Evolutionary conservation across 2,329 filamentous ascomycete genomes (phyloP), one percentile per base, ranked within the genome.

Genomic region (Penicillium brasilianum): DNA sequence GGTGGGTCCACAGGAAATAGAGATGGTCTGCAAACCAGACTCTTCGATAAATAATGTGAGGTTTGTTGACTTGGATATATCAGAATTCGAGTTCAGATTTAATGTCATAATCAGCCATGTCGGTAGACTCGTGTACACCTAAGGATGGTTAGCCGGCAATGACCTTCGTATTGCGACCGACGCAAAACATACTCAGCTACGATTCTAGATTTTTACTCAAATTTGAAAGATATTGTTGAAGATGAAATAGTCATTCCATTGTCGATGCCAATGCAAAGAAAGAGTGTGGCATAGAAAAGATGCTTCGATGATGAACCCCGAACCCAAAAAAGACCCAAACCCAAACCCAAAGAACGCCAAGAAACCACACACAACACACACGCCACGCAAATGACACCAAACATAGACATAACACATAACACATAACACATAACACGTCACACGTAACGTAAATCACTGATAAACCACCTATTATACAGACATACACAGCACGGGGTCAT

Each of bases 401-500:
- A 58, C 50, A 58, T 69, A 67, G 61, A 70, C 28, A 65, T 61
- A 50, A 70, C 55, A 66, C 54, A 69, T 46, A 50, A 70, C 55
- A 66, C 54, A 69, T 46, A 50, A 69, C 61, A 69, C 43, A 70
- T 59, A 65, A 67, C 57, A 66, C 56, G 64, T 60, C 66, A 69
- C 65, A 70, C 59, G 62, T 58, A 64, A 61, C 36, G 64, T 59
- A 60, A 34, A 65, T 50, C 53, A 36, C 41, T 48, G 43, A 70
- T 61, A 69, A 43, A 57, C 58, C 59, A 59, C 59, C 63, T 62
- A 64, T 57, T 56, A 68, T 63, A 72, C 64, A 72, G 62, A 69
- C 60, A 72, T 69, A 70, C 69, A 73, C 65, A 69, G 66, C 66
- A 74, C 66, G 66, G 65, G 48, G 65, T 71, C 71, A 69, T 74